Base-by-base conservation (phyloP, 352 stramenopile species). In the Pythium rhizo-oryzae region DNA sequence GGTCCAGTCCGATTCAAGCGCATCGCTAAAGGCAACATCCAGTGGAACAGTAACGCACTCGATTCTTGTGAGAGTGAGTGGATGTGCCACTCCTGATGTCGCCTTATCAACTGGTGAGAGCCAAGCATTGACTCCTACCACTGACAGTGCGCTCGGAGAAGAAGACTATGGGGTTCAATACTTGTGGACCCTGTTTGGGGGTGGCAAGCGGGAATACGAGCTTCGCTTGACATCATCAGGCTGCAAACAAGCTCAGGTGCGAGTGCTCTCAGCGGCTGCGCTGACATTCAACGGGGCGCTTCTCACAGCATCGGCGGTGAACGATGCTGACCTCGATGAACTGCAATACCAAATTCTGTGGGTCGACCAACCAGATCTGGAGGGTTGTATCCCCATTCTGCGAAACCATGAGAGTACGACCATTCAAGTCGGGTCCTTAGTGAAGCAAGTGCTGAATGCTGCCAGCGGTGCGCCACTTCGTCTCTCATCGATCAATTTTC, bases 271-370 rank as follows among this genome's bases (percentile, higher is more conserved):
- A 4, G 30, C 44, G 11, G 49, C 53, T 24, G 35, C 62, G 24
- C 13, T 56, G 0, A 50, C 53, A 6, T 16, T 56, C 0, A 5
- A 44, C 16, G 62, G 55, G 16, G 8, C 21, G 12, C 18, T 59
- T 8, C 24, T 69, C 1, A 15, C 52, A 13, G 6, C 37, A 7
- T 13, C 28, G 23, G 37, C 25, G 19, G 19, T 37, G 8, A 21
- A 23, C 5, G n/a, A 41, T 15, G 46, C n/a, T 12, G 30, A 58
- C 12, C 21, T 51, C 33, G 19, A 18, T 18, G 9, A 57, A 3
- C 44, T 25, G 4, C 44, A 58, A 9, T 62, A 33, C 23, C 62
- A 62, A 24, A 52, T 69, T 13, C 59, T 63, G 23, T 69, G 62
- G 62, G 21, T 69, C 11, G 15, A 51, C 21, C n/a, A 21, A 4